Evolutionary conservation across 306 rosid genomes (phyloP), one percentile per base, ranked within the genome.

Genomic region (Ziziphus jujuba): DNA sequence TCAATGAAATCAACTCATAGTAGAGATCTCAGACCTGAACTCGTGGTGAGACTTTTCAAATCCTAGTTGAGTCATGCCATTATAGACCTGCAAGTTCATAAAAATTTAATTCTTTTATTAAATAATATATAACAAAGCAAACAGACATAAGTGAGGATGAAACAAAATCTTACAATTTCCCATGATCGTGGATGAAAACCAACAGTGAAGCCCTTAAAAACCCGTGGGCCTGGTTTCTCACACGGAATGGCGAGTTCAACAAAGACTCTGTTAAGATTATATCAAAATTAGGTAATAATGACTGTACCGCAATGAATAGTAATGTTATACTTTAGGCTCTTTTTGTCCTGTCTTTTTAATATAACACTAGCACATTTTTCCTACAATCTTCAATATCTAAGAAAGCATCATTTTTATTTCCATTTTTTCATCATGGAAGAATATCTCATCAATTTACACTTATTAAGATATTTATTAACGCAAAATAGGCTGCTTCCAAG

Each of bases 141-240:
- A 78, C 43, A 55, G 45, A 52, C 52, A 43, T 66, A 59, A 54
- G 53, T 7, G 52, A 31, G 61, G 70, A 79, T 34, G 56, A 35
- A 66, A 78, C 44, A 65, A 56, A 61, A 69, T 72, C 95, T 82
- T 80, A 93, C 99, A 77, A 93, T 80, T 75, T 93, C 99, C 99
- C 99, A 93, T 53, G 99, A 80, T 56, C 97, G 80, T 2, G 97
- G 99, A 81, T 93, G 97, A 81, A 93, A 90, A 61, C 99, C 99
- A 78, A 88, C 92, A 51, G 96, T 90, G 80, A 87, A 88, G 61
- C 99, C 99, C 86, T 77, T 83, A 74, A 90, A 93, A 28, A 90
- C 82, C 24, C 77, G 85, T 51, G 91, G 92, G 69, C 99, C 95
- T 40, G 91, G 84, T 56, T 80, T 72, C 80, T 80, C 90, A 60